Evolutionary conservation across 495 filamentous ascomycete genomes (phyloP), one percentile per base, ranked within the genome.

Genomic region (Aspergillus olivimuriae): DNA sequence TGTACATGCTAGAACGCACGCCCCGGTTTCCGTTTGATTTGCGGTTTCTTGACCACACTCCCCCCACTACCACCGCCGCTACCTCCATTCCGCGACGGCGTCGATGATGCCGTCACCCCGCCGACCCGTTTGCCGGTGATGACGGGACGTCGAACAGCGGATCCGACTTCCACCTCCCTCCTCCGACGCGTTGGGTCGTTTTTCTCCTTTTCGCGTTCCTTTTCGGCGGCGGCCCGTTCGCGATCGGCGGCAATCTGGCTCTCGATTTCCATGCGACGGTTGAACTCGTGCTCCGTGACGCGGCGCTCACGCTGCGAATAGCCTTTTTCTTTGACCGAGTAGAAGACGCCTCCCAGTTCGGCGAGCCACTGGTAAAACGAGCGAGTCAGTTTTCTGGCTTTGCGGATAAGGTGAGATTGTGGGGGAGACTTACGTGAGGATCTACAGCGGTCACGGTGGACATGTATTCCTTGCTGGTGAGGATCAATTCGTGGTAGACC

Each of bases 391-490:
- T 12, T 15, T n/a, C n/a, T n/a, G n/a, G n/a, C n/a, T n/a, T n/a
- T n/a, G n/a, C n/a, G n/a, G n/a, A n/a, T n/a, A n/a, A n/a, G n/a
- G 26, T 21, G 20, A 40, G 40, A 32, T 15, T 17, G 34, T 8
- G 24, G 23, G 17, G 17, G 15, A 6, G 38, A 63, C 70, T 70
- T 70, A 76, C 74, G 55, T 94, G 88, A 37, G 94, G 91, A 62
- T 99, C 94, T 3, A 99, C 92, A 1, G 89, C 79, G 4, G 94
- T 99, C 21, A 99, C 94, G 2, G 87, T 94, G 3, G 85, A 91
- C 91, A 99, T 97, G 70, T 97, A 99, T 66, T 97, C 94, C 60
- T 95, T 96, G 39, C 81, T 86, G 0, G 94, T 99, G 34, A 97
- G 78, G 51, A 96, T 96, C 51, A 99, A 78, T 65, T 99, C 94